Percentiles rank a stretch among this genome's conserved stretches.
Evolutionary conservation across 1,284 basidiomycete genomes (phyloP).

Genomic region (Megacollybia platyphylla): DNA sequence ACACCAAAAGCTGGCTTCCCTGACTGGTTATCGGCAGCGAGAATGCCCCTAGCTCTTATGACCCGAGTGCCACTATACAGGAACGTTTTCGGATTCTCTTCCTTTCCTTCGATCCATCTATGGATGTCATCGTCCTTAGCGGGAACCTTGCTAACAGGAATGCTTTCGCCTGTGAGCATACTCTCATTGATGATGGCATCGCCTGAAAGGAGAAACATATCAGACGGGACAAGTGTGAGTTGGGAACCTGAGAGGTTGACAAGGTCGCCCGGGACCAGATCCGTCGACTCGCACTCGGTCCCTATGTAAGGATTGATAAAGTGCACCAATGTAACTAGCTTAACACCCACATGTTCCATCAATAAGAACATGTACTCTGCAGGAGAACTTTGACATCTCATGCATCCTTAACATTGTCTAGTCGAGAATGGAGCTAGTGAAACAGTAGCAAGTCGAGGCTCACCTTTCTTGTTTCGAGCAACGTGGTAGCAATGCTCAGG

Average conservation of each 20-base stretch:
- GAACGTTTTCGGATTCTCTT: conserved; percentile 79
- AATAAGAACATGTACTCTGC: conserved; percentile 63
- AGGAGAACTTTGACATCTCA: conserved; percentile 91
- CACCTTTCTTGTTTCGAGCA: conserved; percentile 88
- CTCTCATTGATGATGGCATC: conserved; percentile 98
- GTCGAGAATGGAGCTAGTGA: conserved; percentile 1
- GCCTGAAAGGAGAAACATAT: conserved; percentile 85
- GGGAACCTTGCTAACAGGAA: conserved; percentile 83
- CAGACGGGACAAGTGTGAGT: conserved; percentile 76
- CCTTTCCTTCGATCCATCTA: conserved; percentile 58
- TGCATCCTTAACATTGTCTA: conserved; percentile 91
- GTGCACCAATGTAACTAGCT: neutral
- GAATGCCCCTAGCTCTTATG: conserved; percentile 74
- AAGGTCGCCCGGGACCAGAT: conserved; percentile 89
- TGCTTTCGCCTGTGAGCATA: conserved; percentile 95
- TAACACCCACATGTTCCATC: conserved; percentile 58
- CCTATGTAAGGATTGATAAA: conserved; percentile 28
- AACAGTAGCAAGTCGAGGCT: conserved; percentile 6
- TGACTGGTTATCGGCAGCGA: conserved; percentile 37
- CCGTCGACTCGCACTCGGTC: conserved; percentile 61
- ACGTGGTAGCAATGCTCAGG: conserved; percentile 76
- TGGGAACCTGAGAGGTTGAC: conserved; percentile 77
- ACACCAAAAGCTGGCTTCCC: conserved; percentile 71
- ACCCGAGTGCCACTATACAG: conserved; percentile 89
- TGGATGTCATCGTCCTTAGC: conserved; percentile 61